Evolutionary conservation across 352 stramenopile genomes (phyloP).

Genomic region (Phytopythium chamaehyphon): DNA sequence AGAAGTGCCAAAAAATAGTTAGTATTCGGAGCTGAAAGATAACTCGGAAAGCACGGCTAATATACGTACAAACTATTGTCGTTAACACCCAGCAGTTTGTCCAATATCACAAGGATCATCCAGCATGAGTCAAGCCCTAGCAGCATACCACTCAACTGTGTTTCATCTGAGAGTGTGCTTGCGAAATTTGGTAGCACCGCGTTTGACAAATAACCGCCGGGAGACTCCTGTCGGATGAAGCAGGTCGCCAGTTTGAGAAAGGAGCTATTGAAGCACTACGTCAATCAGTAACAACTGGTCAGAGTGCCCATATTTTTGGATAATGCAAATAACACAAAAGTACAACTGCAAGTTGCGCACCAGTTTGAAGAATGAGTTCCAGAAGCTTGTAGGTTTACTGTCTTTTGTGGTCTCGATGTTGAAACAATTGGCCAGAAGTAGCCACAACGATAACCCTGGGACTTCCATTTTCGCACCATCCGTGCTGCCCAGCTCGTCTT

Average conservation of each 20-base stretch:
- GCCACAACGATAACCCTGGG: constrained; percentile 61
- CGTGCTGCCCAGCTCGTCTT: not conserved
- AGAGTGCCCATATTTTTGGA: no score
- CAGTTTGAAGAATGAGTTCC: not conserved
- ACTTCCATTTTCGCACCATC: not conserved
- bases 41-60: no score
- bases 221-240: constrained; percentile 4
- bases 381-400: not conserved
- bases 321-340: no score
- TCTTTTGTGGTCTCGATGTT: not conserved
- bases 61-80: not conserved
- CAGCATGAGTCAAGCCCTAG: constrained; percentile 25
- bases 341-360: not conserved
- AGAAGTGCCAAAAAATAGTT: not conserved
- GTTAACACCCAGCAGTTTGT: not conserved
- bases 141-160: constrained; percentile 21
- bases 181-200: not conserved
- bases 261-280: constrained; percentile 12
- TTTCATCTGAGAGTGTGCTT: constrained; percentile 2
- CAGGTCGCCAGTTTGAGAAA: constrained; percentile 6
- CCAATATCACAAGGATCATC: constrained; percentile 16
- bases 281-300: not conserved
- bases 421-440: constrained; percentile 43
- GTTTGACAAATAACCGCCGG: constrained; percentile 4
- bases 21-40: not conserved